Base-by-base conservation (phyloP, 805 yeast species). In the Yarrowia keelungensis region DNA sequence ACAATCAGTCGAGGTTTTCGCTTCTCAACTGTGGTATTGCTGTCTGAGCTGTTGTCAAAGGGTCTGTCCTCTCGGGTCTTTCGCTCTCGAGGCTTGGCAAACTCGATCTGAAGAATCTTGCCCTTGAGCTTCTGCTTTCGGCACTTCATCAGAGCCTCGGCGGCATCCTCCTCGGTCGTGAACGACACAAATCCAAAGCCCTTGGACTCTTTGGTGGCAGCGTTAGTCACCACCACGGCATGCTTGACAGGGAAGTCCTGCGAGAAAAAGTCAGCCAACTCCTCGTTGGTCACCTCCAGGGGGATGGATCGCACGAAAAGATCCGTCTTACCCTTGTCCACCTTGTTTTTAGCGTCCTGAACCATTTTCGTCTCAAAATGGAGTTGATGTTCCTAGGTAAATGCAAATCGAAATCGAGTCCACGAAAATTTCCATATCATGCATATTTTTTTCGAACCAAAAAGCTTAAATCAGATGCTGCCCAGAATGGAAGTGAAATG, bases 111-210 rank as follows among this genome's bases (percentile, higher is more conserved):
- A 68, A 95, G 82, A 12, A 87, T 72, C 71, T 88, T 84, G 36
- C 85, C 87, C 69, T 89, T 83, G 73, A 95, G 86, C 75, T 88
- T 90, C 56, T 81, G 74, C 75, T 84, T 88, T 76, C 87, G 87
- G 15, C 94, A 81, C 72, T 86, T 85, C 22, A 83, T 85, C 71
- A 93, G 81, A 0, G 98, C 98, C 56, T 84, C 80, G 49, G 84
- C 76, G 0, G 97, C 90, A 76, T 95, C 99, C 59, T 92, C 97
- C 71, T 91, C 92, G 61, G 85, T 79, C 1, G 90, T 86, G 78
- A 95, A 95, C 45, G 97, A 89, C 15, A 92, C 99, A 78, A 95
- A 95, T 3, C 99, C 99, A 79, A 93, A 95, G 1, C 99, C 98
- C 77, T 93, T 85, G 2, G 97, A 91, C 54, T 89, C 83, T 7